A percentile compares a stretch with the other conserved stretches of the same genome.
phyloP scores from a whole-genome alignment of 148 eudicot genomes.

The Nepenthes gracilis region DNA sequence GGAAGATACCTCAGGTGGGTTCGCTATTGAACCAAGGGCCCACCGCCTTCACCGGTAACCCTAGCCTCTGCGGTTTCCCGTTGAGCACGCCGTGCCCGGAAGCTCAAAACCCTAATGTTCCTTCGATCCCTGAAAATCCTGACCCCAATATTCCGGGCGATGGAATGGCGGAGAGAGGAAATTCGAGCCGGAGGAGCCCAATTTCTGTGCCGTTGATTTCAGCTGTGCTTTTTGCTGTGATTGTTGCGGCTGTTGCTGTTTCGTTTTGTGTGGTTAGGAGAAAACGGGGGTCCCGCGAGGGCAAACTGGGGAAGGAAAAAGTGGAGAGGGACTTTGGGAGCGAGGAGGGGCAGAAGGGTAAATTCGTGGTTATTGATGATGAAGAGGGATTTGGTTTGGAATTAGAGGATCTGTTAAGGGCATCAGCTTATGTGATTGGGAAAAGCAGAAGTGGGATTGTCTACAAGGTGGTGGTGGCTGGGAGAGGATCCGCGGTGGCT shows the following conservation, averaged over 20 bases:
- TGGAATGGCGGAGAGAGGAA: slow-evolving; percentile 15
- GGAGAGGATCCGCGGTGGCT: slow-evolving; percentile 30
- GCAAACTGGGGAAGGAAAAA: slow-evolving; percentile 30
- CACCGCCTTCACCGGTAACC: slow-evolving; percentile 85
- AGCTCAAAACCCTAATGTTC: slow-evolving; percentile 46
- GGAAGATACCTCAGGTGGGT: slow-evolving; percentile 76
- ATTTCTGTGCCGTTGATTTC: slow-evolving; percentile 20
- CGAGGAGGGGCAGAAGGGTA: slow-evolving; percentile 76
- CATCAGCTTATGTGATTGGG: slow-evolving; percentile 92
- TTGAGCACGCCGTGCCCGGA: slow-evolving; percentile 37
- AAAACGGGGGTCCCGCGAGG: slow-evolving; percentile 30
- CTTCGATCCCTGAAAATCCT: slow-evolving; percentile 17
- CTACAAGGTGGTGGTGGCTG: slow-evolving; percentile 63
- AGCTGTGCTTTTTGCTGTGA: slow-evolving; percentile 15
- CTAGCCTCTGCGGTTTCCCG: slow-evolving; percentile 80
- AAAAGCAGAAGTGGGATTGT: slow-evolving; percentile 90
- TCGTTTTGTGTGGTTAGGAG: slow-evolving; percentile 45
- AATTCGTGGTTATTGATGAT: slow-evolving; percentile 62
- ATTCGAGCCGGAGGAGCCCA: slow-evolving; percentile 4
- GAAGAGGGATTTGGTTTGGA: slow-evolving; percentile 70
- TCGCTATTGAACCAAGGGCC: slow-evolving; percentile 85
- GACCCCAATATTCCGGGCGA: slow-evolving; percentile 6
- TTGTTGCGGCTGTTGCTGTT: slow-evolving; percentile 30
- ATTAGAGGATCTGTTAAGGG: slow-evolving; percentile 93
- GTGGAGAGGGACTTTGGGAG: slow-evolving; percentile 9